These are phyloP conservation scores for Panicum hallii DNA, from an alignment of 202 grass and related monocot genomes.

Conservation along the genomic window DNA sequence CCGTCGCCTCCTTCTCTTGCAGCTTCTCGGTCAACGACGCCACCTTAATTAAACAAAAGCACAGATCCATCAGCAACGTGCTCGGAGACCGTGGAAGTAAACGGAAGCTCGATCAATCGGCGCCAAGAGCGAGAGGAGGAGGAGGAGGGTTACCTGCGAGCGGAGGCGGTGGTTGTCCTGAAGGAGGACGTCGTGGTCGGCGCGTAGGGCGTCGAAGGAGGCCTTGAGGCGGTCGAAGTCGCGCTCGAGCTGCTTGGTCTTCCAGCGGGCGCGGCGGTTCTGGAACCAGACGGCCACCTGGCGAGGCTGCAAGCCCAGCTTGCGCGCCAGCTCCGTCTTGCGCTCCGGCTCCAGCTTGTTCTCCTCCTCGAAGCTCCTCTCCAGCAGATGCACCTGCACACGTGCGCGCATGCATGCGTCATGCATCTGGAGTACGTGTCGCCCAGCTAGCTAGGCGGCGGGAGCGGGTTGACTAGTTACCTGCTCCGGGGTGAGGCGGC, in stretches of 20 bases:
- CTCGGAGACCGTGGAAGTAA: neutral
- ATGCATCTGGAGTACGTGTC: neutral
- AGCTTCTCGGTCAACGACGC: slow-evolving; percentile 76
- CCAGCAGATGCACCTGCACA: slow-evolving; percentile 76
- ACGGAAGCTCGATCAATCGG: too few relatives aligned
- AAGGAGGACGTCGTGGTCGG: slow-evolving; percentile 74
- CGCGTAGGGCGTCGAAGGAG: slow-evolving; percentile 81
- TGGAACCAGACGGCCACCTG: slow-evolving; percentile 99
- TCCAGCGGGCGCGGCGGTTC: slow-evolving; percentile 97
- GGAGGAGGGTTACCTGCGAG: slow-evolving; percentile 49
- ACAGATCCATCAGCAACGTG: slow-evolving; percentile 33
- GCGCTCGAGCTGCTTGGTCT: slow-evolving; percentile 93
- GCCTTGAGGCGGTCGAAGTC: slow-evolving; percentile 92
- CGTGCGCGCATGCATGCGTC: slow-evolving; percentile 11
- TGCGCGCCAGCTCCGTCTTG: slow-evolving; percentile 92
- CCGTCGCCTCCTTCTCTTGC: slow-evolving; percentile 64
- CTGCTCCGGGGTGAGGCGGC: slow-evolving; percentile 95
- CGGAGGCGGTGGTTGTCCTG: slow-evolving; percentile 83
- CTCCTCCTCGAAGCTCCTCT: slow-evolving; percentile 95
- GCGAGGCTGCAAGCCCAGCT: slow-evolving; percentile 84
- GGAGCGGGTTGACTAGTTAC: slow-evolving; percentile 6
- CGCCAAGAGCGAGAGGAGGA: neutral
- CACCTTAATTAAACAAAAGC: slow-evolving; percentile 47
- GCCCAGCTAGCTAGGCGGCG: neutral
- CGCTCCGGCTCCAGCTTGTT: slow-evolving; percentile 98